Base-by-base conservation (phyloP, 495 filamentous ascomycete species). In the Penicillium mononematosum region DNA sequence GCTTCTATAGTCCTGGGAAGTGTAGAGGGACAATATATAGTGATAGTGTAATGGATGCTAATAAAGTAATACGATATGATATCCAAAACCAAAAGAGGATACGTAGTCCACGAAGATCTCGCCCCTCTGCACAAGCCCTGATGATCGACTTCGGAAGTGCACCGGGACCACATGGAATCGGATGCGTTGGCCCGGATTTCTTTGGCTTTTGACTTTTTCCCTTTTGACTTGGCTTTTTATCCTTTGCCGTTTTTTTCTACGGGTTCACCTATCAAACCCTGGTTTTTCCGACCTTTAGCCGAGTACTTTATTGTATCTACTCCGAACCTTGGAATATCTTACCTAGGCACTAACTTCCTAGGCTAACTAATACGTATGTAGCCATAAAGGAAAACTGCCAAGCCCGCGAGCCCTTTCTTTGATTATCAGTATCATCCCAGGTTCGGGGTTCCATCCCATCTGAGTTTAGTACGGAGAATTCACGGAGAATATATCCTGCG, bases 161-260 rank as follows among this genome's bases (percentile, higher is more conserved):
- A 67, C 66, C 64, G 64, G 65, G 65, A 64, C 65, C 67, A 70
- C 67, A 70, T 70, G 67, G 67, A 55, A 63, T 29, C 64, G 64
- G 64, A 59, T 67, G 45, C 4, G 53, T 29, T 60, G 63, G 32
- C 56, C 66, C 64, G 65, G 59, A 58, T 64, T 45, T 45, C 59
- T 59, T 38, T 38, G 16, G 36, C 34, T 36, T 16, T 36, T 16
- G 34, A 16, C 34, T 32, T 32, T 9, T 10, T 10, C 2, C 31
- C 9, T 0, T 31, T 31, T 31, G 29, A 10, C 29, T 31, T 11
- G 8, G 8, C 29, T 31, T 31, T 31, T 31, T 31, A 0, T 9
- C 27, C 9, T 31, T 31, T 11, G 7, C 29, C 24, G 24, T 25
- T 25, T 4, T 31, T 31, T 11, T 31, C 9, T 31, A 10, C 10